Percentiles rank a stretch among this genome's conserved stretches.
phyloP scores from a whole-genome alignment of 2,329 filamentous ascomycete species.

The Pseudogymnoascus sp. region DNA sequence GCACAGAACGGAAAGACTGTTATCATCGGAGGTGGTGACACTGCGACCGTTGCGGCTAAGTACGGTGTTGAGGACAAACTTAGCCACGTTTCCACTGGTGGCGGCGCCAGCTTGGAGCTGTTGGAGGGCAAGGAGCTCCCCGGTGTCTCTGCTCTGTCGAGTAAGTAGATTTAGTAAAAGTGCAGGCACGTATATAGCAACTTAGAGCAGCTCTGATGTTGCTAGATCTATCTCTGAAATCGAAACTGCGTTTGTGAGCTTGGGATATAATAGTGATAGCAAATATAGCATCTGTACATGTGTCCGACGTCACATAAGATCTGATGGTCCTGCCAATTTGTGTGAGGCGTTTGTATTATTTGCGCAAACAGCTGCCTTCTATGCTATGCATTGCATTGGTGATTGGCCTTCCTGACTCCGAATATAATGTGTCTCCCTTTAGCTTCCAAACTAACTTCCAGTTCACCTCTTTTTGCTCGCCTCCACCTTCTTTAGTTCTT shows the following conservation, averaged over 20 bases:
- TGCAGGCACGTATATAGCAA: constrained; percentile 6
- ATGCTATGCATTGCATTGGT: constrained; percentile 7
- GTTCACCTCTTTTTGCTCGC: constrained; percentile 56
- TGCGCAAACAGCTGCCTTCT: constrained; percentile 9
- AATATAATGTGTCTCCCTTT: constrained; percentile 13
- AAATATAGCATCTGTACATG: background rate
- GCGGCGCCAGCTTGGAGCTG: constrained; percentile 89
- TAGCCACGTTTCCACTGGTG: constrained; percentile 95
- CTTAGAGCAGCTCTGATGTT: constrained; percentile 7
- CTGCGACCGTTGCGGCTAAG: constrained; percentile 94
- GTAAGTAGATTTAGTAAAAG: constrained; percentile 44
- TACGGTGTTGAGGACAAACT: constrained; percentile 94
- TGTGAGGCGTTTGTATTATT: constrained; percentile 9
- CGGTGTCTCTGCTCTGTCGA: constrained; percentile 85
- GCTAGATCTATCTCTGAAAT: constrained; percentile 6
- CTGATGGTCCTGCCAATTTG: background rate
- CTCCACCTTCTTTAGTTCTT: constrained; percentile 93
- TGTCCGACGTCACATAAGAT: background rate
- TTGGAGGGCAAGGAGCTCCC: constrained; percentile 97
- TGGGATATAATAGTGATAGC: background rate
- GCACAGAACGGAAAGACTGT: constrained; percentile 84
- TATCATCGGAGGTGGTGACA: constrained; percentile 97
- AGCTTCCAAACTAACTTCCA: constrained; percentile 27
- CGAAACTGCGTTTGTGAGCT: background rate
- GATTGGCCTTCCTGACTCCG: constrained; percentile 8